Evolutionary conservation across 345 rosid genomes (phyloP), one percentile per base, ranked within the genome.

Genomic region (Brassica cretica): DNA sequence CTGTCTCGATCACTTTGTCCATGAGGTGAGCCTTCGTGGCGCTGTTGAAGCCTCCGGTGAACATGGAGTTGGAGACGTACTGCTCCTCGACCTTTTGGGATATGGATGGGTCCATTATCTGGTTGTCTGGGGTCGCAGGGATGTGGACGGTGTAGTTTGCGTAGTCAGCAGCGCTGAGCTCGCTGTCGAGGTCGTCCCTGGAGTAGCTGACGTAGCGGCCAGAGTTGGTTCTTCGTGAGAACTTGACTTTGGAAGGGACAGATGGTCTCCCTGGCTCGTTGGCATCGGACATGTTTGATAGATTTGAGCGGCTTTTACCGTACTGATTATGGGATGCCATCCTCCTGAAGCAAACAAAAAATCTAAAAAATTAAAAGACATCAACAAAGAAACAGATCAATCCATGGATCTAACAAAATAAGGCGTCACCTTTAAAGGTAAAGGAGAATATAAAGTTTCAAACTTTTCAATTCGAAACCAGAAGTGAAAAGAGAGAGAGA

Each of bases 81-180:
- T 94, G 98, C 87, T 94, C 98, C 78, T 94, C 98, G 11, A 92
- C 98, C 84, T 87, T 94, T 77, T 88, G 97, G 10, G 98, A 90
- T 55, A 94, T 88, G 0, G 97, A 88, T 21, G 92, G 91, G 76
- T 94, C 98, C 97, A 90, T 90, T 8, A 96, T 91, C 75, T 92
- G 97, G 82, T 94, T 94, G 79, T 92, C 97, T 15, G 98, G 98
- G 39, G 98, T 94, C 6, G 97, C 95, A 5, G 98, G 98, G 29
- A 94, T 88, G 32, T 89, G 93, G 18, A 94, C 98, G 1, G 97
- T 90, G 61, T 94, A 94, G 85, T 87, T 90, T 82, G 81, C 88
- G 79, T 83, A 92, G 64, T 94, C 97, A 11, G 62, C 46, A 66
- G 86, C 87, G 33, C 97, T 90, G 11, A 94, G 82, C 75, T 94